A percentile compares a stretch with the other conserved stretches of the same genome.
Conservation (phyloP, 164 flowering plant species). For the Annona cherimola region DNA sequence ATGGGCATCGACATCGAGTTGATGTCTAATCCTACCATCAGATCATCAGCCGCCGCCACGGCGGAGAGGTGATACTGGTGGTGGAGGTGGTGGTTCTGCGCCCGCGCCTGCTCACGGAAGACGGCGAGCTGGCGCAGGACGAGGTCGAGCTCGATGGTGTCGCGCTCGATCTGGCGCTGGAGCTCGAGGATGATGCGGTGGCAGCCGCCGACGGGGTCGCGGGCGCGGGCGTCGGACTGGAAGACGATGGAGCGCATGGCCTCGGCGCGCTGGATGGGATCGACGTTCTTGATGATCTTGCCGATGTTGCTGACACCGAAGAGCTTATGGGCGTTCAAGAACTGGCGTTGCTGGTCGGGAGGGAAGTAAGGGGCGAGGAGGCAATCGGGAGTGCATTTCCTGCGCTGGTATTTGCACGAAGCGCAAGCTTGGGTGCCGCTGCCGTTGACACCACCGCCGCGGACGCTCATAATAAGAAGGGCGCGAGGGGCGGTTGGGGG, state of each 20-base stretch:
- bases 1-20: background rate
- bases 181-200: slow-evolving; percentile 28
- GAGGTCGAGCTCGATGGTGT: slow-evolving; percentile 35
- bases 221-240: slow-evolving; percentile 51
- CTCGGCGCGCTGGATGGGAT: slow-evolving; percentile 23
- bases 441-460: slow-evolving; percentile 1
- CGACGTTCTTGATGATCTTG: slow-evolving; percentile 37
- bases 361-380: slow-evolving; percentile 66
- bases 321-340: slow-evolving; percentile 58
- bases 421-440: slow-evolving; percentile 55
- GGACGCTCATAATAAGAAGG: background rate
- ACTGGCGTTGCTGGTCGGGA: slow-evolving; percentile 42
- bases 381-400: slow-evolving; percentile 67
- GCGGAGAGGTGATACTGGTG: background rate
- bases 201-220: slow-evolving; percentile 63
- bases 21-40: background rate
- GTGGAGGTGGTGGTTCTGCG: background rate
- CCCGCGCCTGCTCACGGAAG: slow-evolving; percentile 21
- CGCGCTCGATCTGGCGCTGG: slow-evolving; percentile 26
- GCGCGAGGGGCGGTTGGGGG: background rate
- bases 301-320: slow-evolving; percentile 71
- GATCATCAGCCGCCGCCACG: background rate
- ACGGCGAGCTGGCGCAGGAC: slow-evolving; percentile 36
- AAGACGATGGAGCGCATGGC: slow-evolving; percentile 58
- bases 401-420: slow-evolving; percentile 67